Conservation (phyloP, 148 eudicot genomes). For the Camellia sinensis region DNA sequence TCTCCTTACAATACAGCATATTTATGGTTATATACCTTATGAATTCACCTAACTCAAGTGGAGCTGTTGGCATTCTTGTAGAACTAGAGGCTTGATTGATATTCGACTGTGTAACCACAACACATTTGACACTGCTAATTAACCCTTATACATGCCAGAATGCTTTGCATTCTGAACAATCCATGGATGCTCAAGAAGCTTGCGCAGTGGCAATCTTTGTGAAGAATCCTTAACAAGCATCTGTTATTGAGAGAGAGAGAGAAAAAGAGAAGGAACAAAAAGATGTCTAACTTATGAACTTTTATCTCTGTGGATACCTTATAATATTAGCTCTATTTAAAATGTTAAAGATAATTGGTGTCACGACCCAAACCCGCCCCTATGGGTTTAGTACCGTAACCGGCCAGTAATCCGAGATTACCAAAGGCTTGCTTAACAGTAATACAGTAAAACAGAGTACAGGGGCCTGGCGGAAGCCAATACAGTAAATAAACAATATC, state of each 20-base stretch:
- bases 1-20: no score
- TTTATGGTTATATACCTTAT: no score
- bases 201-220: conserved; percentile 75
- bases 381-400: no score
- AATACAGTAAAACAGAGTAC: no score
- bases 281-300: neutral
- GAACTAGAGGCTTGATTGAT: neutral
- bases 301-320: neutral
- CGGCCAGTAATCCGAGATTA: no score
- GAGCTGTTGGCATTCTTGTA: neutral
- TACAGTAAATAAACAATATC: no score
- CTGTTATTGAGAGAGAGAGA: conserved; percentile 26
- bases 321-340: neutral
- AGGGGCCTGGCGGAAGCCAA: no score
- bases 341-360: neutral
- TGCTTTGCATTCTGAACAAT: conserved; percentile 89
- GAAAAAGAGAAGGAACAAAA: neutral
- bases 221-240: conserved; percentile 95
- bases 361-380: no score
- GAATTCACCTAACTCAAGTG: no score
- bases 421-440: no score
- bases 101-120: neutral
- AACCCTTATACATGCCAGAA: conserved; percentile 69
- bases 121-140: neutral
- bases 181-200: conserved; percentile 95